Percentiles rank a stretch among this genome's conserved stretches.
Conservation (phyloP, 2,329 filamentous ascomycete genomes). For the Ciborinia camelliae region DNA sequence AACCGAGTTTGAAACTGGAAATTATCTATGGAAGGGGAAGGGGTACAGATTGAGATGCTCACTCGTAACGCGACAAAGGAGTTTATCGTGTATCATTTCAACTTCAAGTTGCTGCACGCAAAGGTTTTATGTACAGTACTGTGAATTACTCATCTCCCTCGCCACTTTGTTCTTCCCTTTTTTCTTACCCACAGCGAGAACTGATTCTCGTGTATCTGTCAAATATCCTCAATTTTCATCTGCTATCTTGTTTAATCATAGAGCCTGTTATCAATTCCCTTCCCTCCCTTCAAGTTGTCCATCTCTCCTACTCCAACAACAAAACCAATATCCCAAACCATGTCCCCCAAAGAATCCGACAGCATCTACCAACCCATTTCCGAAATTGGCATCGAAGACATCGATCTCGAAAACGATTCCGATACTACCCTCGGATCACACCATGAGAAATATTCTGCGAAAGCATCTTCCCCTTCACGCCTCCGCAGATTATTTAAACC, state of each 20-base stretch:
- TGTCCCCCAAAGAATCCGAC: background rate
- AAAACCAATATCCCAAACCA: background rate
- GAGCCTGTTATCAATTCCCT: background rate
- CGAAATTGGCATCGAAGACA: conserved; percentile 18
- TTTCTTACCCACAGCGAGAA: background rate
- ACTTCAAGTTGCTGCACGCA: too few relatives aligned
- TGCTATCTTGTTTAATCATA: too few relatives aligned
- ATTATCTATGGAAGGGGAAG: background rate
- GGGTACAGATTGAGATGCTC: background rate
- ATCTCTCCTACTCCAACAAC: background rate
- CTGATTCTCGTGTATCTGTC: background rate
- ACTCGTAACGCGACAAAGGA: background rate
- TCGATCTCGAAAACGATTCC: conserved; percentile 29
- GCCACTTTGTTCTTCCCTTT: background rate
- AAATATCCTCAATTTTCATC: background rate
- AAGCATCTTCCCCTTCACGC: background rate
- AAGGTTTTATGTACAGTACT: too few relatives aligned
- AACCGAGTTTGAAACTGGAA: background rate
- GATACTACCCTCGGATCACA: conserved; percentile 31
- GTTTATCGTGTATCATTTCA: background rate
- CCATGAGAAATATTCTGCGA: background rate
- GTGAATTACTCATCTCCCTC: too few relatives aligned
- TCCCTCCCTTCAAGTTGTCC: background rate
- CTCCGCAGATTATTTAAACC: background rate
- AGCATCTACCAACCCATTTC: background rate